Evolutionary conservation across 495 filamentous ascomycete genomes (phyloP), one percentile per base, ranked within the genome.

Genomic region (Tuber umbilicatum): DNA sequence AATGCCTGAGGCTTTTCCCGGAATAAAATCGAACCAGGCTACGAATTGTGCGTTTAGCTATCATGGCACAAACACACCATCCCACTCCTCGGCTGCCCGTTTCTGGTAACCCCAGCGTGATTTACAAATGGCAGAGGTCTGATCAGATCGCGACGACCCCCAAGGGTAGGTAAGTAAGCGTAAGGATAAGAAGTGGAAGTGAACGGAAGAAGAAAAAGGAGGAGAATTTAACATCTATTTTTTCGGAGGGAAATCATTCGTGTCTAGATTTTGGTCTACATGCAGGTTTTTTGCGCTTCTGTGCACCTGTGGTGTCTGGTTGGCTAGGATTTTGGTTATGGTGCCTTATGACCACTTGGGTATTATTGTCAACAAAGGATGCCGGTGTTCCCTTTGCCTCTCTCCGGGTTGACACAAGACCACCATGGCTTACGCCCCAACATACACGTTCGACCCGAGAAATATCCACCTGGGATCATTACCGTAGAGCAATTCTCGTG

Each of bases 121-220:
- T 64, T 64, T 64, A 64, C 55, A 64, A 64, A 64, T 64, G 27
- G 6, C 55, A 64, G 47, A 55, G 55, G 55, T 27, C 55, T 64
- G 55, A 64, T 64, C 55, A 16, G 55, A 64, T 64, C 55, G 55
- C 55, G n/a, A 64, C 9, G n/a, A 64, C 55, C 27, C 27, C 55
- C 55, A n/a, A 64, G 55, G 55, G 55, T 16, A 64, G 50, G 50
- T 27, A 55, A 27, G 4, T 64, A 64, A 64, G 55, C n/a, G 55
- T 31, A 64, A 64, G 55, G 55, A 12, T 64, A 17, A 64, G n/a
- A 14, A 64, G n/a, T 12, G 55, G 55, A 64, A 31, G 55, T 12
- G 55, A 17, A 64, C 27, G 55, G n/a, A 5, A 12, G 12, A 27
- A 55, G 16, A 64, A 17, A 64, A 31, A 31, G 31, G n/a, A 64